Evolutionary conservation across 2,329 filamentous ascomycete species (phyloP).

Genomic region (Aaosphaeria arxii): DNA sequence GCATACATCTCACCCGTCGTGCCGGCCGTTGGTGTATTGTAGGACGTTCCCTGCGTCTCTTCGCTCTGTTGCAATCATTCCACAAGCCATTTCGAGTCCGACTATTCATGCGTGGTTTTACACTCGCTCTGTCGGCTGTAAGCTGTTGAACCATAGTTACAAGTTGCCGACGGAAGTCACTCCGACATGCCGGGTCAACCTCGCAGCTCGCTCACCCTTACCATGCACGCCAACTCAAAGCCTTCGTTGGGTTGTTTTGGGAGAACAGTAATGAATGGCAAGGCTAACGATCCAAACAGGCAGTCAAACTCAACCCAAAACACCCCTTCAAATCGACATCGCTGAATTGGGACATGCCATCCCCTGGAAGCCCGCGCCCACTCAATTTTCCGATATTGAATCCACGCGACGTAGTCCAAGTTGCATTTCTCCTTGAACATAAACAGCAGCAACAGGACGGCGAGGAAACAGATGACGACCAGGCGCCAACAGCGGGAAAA

Average conservation of each 20-base stretch:
- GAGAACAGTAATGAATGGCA: neutral
- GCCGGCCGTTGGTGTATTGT: no score
- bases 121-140: no score
- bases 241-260: neutral
- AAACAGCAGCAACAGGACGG: conserved; percentile 42
- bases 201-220: neutral
- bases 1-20: no score
- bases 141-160: no score
- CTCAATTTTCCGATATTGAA: conserved; percentile 49
- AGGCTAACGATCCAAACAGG: conserved; percentile 14
- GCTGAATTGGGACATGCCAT: conserved; percentile 53
- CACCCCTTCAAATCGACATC: conserved; percentile 53
- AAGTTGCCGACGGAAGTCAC: conserved; percentile 5
- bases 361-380: conserved; percentile 25
- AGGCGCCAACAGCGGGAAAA: conserved; percentile 11
- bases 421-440: conserved; percentile 58
- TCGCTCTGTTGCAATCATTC: no score
- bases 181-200: conserved; percentile 2
- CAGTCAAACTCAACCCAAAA: conserved; percentile 48
- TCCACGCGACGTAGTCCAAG: conserved; percentile 62
- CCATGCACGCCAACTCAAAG: neutral
- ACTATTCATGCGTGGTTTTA: no score
- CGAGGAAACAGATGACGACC: conserved; percentile 43
- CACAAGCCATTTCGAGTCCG: no score
- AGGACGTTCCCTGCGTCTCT: no score